Conservation (phyloP, 345 rosid species). For the Eucalyptus curtisii region DNA sequence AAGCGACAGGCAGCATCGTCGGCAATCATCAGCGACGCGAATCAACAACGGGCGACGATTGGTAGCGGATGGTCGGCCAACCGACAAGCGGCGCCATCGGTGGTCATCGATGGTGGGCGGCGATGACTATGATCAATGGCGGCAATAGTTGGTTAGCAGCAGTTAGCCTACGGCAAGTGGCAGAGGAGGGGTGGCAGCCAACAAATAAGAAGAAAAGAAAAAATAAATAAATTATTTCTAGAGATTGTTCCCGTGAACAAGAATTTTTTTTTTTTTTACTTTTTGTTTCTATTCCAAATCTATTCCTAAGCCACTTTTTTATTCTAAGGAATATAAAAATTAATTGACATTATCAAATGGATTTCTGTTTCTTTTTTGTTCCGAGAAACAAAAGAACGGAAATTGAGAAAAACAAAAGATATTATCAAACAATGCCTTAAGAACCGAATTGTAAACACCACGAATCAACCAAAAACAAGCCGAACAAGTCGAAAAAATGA, state of each 20-base stretch:
- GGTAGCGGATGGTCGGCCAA: no score
- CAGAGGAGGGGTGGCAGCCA: no score
- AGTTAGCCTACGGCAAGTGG: fast-evolving
- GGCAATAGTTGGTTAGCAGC: fast-evolving
- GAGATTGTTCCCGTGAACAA: no score
- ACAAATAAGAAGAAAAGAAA: no score
- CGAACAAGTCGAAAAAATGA: not conserved
- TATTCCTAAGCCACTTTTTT: fast-evolving
- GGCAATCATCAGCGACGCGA: fast-evolving
- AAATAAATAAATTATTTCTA: no score
- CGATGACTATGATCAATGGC: fast-evolving
- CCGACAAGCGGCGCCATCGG: fast-evolving
- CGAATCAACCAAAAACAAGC: not conserved
- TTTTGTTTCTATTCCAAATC: no score
- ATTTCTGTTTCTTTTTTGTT: fast-evolving
- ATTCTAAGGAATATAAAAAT: no score
- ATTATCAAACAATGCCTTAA: no score
- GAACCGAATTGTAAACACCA: not conserved
- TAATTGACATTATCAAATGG: no score
- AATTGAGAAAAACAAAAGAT: no score
- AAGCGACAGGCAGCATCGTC: fast-evolving
- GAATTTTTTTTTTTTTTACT: no score
- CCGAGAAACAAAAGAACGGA: fast-evolving
- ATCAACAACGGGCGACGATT: fast-evolving
- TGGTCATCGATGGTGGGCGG: fast-evolving